Conservation (phyloP, 2,329 filamentous ascomycete species). For the Corniculantispora saksenae region DNA sequence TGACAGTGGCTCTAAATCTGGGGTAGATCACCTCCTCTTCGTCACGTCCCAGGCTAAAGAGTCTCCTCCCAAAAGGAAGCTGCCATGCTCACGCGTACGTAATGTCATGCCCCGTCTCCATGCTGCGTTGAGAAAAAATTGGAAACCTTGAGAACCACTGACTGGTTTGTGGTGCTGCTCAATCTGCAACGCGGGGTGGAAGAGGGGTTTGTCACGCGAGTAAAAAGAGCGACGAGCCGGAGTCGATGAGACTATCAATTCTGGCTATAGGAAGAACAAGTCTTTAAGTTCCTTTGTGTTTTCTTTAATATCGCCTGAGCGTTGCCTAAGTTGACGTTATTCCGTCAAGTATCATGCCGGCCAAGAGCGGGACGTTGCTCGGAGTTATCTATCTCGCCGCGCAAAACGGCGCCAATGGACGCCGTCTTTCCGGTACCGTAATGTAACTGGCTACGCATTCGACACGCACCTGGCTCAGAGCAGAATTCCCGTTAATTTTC, state of each 20-base stretch:
- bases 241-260: not conserved
- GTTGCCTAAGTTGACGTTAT: not conserved
- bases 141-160: too few species aligned
- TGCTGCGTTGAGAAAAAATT: not conserved
- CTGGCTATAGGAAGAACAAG: not conserved
- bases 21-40: constrained; percentile 6
- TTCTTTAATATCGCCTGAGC: too few species aligned
- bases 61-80: not conserved
- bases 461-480: not conserved
- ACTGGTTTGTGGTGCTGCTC: too few species aligned
- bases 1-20: constrained; percentile 10
- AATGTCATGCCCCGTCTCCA: not conserved
- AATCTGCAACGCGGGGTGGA: not conserved
- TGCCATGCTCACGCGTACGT: constrained; percentile 4
- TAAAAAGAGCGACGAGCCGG: not conserved
- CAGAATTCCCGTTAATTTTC: not conserved
- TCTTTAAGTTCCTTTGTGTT: not conserved
- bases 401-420: not conserved
- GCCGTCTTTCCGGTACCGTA: not conserved
- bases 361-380: not conserved
- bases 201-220: not conserved
- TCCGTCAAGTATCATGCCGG: not conserved
- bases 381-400: not conserved
- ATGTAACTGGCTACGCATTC: not conserved
- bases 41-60: not conserved